Conservation (phyloP, 441 rosid species). For the Arabidopsis lyrata region DNA sequence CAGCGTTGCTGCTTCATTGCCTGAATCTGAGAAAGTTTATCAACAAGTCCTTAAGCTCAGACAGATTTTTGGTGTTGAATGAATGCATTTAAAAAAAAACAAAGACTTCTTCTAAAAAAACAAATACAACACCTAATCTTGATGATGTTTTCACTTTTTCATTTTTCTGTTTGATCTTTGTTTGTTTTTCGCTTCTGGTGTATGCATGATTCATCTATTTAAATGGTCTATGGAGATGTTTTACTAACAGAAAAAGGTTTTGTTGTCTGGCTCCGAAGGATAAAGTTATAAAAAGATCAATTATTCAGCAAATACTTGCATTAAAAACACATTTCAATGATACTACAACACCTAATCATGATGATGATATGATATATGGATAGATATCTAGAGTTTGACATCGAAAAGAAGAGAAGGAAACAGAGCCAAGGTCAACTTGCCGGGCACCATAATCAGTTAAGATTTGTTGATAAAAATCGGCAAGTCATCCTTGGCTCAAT, state of each 20-base stretch:
- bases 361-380: not conserved
- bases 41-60: slow-evolving; percentile 43
- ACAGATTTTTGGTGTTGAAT: slow-evolving; percentile 42
- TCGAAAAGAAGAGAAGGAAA: slow-evolving; percentile 41
- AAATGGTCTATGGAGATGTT: not conserved
- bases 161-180: not conserved
- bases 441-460: slow-evolving; percentile 21
- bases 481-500: slow-evolving; percentile 51
- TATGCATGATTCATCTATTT: not conserved
- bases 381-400: slow-evolving; percentile 32
- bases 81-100: not conserved
- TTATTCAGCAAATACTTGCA: not conserved
- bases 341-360: not conserved
- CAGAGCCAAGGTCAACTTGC: slow-evolving; percentile 44
- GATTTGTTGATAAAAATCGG: slow-evolving; percentile 22
- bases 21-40: slow-evolving; percentile 46
- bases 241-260: too few species aligned
- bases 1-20: slow-evolving; percentile 44
- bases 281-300: not conserved
- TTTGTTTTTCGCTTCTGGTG: not conserved
- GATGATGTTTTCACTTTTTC: not conserved
- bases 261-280: not conserved
- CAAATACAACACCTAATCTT: too few species aligned
- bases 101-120: not conserved
- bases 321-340: not conserved